phyloP scores from a whole-genome alignment of 352 stramenopile species.

The Pythium apleroticum region DNA sequence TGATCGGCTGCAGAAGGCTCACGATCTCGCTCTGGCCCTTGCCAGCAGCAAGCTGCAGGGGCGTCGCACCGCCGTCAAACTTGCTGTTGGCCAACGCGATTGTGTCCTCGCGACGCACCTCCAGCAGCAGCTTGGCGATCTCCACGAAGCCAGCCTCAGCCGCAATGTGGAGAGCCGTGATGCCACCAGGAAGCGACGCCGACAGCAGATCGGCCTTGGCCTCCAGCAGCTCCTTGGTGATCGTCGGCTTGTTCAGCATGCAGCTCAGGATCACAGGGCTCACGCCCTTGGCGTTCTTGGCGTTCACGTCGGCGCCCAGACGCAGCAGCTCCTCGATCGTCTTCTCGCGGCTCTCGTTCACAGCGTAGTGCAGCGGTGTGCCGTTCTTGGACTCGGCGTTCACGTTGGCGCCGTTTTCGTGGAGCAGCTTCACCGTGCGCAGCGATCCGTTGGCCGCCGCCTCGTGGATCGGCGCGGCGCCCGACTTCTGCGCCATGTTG shows the following conservation, averaged over 20 bases:
- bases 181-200: slow-evolving; percentile 52
- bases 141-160: slow-evolving; percentile 69
- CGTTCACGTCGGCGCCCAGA: slow-evolving; percentile 62
- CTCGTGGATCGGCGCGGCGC: slow-evolving; percentile 67
- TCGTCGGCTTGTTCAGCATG: slow-evolving; percentile 74
- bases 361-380: slow-evolving; percentile 76
- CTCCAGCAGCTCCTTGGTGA: slow-evolving; percentile 56
- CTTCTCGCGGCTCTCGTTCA: slow-evolving; percentile 82
- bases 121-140: slow-evolving; percentile 59
- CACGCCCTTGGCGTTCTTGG: slow-evolving; percentile 65
- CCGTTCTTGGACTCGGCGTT: slow-evolving; percentile 68
- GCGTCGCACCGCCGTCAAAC: slow-evolving; percentile 62
- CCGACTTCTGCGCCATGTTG: slow-evolving; percentile 55
- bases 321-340: slow-evolving; percentile 61
- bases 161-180: slow-evolving; percentile 78
- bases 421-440: slow-evolving; percentile 28
- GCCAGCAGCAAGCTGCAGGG: slow-evolving; percentile 71
- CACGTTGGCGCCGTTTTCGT: slow-evolving; percentile 49
- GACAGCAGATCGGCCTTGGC: slow-evolving; percentile 43
- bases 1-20: slow-evolving; percentile 58
- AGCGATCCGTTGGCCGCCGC: slow-evolving; percentile 53
- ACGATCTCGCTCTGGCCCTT: slow-evolving; percentile 74
- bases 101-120: slow-evolving; percentile 45
- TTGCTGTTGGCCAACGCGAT: slow-evolving; percentile 49
- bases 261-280: slow-evolving; percentile 74